Conservation (phyloP, 1,284 basidiomycete genomes). For the Trichosporon coremiiforme region DNA sequence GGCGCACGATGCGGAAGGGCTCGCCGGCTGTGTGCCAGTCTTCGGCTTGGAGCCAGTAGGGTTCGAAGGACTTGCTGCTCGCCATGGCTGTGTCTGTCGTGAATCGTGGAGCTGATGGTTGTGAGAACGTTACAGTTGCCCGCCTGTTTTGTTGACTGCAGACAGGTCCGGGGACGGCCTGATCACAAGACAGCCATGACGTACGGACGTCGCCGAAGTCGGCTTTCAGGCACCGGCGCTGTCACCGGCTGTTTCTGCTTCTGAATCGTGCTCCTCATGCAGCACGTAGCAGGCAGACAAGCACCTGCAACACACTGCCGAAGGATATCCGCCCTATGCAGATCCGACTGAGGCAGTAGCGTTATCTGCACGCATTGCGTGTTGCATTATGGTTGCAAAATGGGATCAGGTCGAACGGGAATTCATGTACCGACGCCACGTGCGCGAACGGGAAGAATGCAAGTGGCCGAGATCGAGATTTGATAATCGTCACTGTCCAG, state of each 20-base stretch:
- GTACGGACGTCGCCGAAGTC: constrained; percentile 11
- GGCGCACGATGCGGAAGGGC: constrained; percentile 37
- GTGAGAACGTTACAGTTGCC: neutral
- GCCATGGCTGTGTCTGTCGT: neutral
- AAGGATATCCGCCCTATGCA: neutral
- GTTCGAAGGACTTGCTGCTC: neutral
- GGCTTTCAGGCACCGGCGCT: constrained; percentile 9
- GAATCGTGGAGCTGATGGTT: neutral
- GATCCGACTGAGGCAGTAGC: neutral
- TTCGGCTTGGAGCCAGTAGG: constrained; percentile 32
- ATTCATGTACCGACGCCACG: neutral
- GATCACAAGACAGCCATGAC: neutral
- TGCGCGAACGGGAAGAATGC: constrained; percentile 19
- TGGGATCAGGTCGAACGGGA: neutral
- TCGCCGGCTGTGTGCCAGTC: constrained; percentile 41
- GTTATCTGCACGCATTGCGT: neutral
- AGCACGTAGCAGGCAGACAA: neutral
- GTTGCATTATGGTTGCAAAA: neutral
- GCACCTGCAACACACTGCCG: too few relatives aligned
- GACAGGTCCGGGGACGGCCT: neutral
- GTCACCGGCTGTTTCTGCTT: neutral
- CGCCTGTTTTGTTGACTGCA: constrained; percentile 27
- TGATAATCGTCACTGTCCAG: constrained; percentile 12
- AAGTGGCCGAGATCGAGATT: constrained; percentile 19
- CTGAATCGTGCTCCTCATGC: neutral